Base-by-base conservation (phyloP, 2,329 filamentous ascomycete genomes). In the Xylariales sp. region DNA sequence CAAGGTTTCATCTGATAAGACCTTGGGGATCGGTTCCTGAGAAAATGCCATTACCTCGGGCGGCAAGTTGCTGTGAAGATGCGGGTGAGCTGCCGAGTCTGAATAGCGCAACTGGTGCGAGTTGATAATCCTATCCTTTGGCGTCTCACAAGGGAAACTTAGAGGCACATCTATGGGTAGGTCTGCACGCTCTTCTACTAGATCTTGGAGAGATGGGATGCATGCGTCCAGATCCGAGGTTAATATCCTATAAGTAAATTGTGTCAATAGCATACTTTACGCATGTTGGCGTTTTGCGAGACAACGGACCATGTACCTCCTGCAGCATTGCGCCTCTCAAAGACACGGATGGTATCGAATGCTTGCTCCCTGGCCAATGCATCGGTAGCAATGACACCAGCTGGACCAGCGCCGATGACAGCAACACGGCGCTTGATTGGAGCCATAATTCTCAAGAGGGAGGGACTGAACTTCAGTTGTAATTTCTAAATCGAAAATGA, bases 321-420 rank as follows among this genome's bases (percentile, higher is more conserved):
- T 2, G 76, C 63, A 12, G 65, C 67, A 43, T 78, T 73, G 35
- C 76, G 69, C 19, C 78, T 63, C 51, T 83, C 79, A 51, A 83
- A 83, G 0, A 83, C 75, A 5, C 74, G 67, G 38, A 82, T 76
- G 3, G 63, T 55, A 41, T 81, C 72, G 48, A 83, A 83, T 1
- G 60, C 51, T 42, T 76, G 64, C 51, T 83, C 79, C 50, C 76
- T 67, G 16, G 66, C 68, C 21, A 83, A 56, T 4, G 78, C 77
- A 60, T 83, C 76, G 3, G 78, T 69, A 0, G 76, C 59, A 40
- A 81, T 81, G 12, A 74, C 74, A 3, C 78, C 78, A 4, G 74
- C 67, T 6, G 79, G 78, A 5, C 78, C 78, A 4, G 76, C 67
- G 6, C 78, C 78, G 47, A 83, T 77, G 5, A 82, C 67, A n/a